Evolutionary conservation across 2,329 filamentous ascomycete genomes (phyloP), one percentile per base, ranked within the genome.

Genomic region (Mariannaea elegans): DNA sequence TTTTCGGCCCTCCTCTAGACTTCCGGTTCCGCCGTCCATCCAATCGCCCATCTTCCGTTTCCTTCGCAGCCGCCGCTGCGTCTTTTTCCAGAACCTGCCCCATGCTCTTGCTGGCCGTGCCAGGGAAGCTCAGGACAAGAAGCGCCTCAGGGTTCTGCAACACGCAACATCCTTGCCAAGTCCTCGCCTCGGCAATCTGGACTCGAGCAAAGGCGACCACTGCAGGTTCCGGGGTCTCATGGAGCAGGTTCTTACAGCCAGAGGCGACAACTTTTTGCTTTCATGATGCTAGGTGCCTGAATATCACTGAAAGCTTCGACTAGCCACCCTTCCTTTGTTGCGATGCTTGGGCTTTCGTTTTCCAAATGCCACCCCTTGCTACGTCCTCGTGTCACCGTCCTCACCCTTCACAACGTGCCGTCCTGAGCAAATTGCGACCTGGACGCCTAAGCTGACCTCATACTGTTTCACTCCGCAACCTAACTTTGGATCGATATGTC

Each of bases 401-500:
- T 57, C 65, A 67, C 45, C 42, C 45, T 39, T 31, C 31, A 42
- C 44, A 51, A 31, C 23, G 39, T 56, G 32, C 58, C 48, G 32
- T 56, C 45, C 31, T 62, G 55, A 49, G 58, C 52, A 57, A 60
- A 50, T 52, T 51, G 50, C 47, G 51, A 58, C 52, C 34, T 60
- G 29, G 38, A 56, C 49, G 34, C 52, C 49, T 38, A 39, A 56
- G 49, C 64, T 68, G 65, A 69, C 65, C 67, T 69, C 63, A 69
- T 55, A 51, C 44, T 68, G 54, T 64, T 65, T 64, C 56, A 34
- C 50, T 21, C n/a, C 38, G 41, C 50, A 44, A 41, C 34, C 62
- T 41, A 57, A 49, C 46, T 48, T 39, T 58, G 21, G 53, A 42
- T 67, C 59, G 59, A 54, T 54, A 27, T 57, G 41, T n/a, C 53